A percentile compares a stretch with the other conserved stretches of the same genome.
These are phyloP conservation scores for Yarrowia hollandica DNA, from an alignment of 805 yeast species.

Conservation along the genomic window DNA sequence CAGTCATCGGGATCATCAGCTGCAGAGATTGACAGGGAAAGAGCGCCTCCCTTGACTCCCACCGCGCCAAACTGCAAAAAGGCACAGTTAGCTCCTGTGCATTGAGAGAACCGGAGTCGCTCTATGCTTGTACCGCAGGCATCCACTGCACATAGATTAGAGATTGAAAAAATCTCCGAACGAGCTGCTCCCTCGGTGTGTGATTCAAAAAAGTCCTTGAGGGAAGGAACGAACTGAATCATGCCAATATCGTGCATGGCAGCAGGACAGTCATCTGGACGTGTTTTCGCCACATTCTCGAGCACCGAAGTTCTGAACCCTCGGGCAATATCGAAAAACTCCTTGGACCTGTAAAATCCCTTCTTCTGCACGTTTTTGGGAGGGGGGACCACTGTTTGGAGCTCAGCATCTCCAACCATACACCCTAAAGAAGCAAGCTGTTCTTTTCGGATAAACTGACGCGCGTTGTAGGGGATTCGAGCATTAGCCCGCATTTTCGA, in stretches of 20 bases:
- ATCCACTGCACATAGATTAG: slow-evolving; percentile 18
- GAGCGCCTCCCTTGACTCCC: slow-evolving; percentile 14
- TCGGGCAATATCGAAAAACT: slow-evolving; percentile 7
- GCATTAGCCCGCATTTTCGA: slow-evolving; percentile 41
- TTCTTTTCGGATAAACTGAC: slow-evolving; percentile 71
- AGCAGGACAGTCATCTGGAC: slow-evolving; percentile 13
- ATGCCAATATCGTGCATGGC: slow-evolving; percentile 23
- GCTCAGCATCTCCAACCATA: slow-evolving; percentile 19
- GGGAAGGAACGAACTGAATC: slow-evolving; percentile 10
- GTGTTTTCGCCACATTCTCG: slow-evolving; percentile 1
- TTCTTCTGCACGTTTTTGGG: slow-evolving; percentile 21
- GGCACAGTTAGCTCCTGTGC: slow-evolving; percentile 24
- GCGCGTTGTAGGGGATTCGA: slow-evolving; percentile 88
- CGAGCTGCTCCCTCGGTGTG: slow-evolving; percentile 25
- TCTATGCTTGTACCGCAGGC: slow-evolving; percentile 3
- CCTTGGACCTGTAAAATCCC: slow-evolving; percentile 5
- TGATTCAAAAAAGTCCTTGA: slow-evolving; percentile 17
- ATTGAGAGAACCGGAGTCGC: slow-evolving; percentile 18
- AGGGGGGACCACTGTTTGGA: slow-evolving; percentile 5
- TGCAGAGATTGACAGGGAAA: not conserved
- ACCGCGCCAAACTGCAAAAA: slow-evolving; percentile 23
- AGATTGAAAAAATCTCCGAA: slow-evolving; percentile 13
- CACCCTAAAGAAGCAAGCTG: slow-evolving; percentile 5
- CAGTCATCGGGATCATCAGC: slow-evolving; percentile 26
- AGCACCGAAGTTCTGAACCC: slow-evolving; percentile 3